Conservation (phyloP, 2,329 filamentous ascomycete species). For the Sphaerulina musiva region DNA sequence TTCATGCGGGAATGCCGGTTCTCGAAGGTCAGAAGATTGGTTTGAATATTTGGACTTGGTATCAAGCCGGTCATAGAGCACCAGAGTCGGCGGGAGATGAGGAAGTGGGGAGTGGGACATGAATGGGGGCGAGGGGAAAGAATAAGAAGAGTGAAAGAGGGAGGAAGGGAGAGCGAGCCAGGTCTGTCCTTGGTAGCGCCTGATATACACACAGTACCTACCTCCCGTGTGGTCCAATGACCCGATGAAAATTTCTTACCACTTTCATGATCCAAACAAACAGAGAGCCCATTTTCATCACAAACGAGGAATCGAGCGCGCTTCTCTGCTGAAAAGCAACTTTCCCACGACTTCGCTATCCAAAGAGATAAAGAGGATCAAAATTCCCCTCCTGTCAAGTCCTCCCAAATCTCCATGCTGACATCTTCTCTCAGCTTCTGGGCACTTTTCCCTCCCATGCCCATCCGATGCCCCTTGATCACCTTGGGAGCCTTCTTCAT, state of each 20-base stretch:
- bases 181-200: no score
- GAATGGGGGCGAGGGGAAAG: no score
- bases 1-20: slow-evolving; percentile 57
- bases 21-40: slow-evolving; percentile 52
- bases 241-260: no score
- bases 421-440: slow-evolving; percentile 23
- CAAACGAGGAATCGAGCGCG: no score
- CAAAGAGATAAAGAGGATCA: not conserved
- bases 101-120: not conserved
- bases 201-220: no score
- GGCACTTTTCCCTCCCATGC: slow-evolving; percentile 7
- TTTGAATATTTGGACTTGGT: slow-evolving; percentile 35
- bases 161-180: no score
- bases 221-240: no score
- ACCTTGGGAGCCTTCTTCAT: slow-evolving; percentile 7
- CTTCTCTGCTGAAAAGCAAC: no score
- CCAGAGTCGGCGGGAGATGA: not conserved
- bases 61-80: slow-evolving; percentile 20
- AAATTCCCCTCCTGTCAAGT: slow-evolving; percentile 26
- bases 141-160: no score
- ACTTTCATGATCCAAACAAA: no score
- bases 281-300: no score
- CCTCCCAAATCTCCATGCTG: slow-evolving; percentile 28
- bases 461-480: slow-evolving; percentile 8
- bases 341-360: no score